Conservation (phyloP, 306 rosid genomes). For the Hippophae tibetana region DNA sequence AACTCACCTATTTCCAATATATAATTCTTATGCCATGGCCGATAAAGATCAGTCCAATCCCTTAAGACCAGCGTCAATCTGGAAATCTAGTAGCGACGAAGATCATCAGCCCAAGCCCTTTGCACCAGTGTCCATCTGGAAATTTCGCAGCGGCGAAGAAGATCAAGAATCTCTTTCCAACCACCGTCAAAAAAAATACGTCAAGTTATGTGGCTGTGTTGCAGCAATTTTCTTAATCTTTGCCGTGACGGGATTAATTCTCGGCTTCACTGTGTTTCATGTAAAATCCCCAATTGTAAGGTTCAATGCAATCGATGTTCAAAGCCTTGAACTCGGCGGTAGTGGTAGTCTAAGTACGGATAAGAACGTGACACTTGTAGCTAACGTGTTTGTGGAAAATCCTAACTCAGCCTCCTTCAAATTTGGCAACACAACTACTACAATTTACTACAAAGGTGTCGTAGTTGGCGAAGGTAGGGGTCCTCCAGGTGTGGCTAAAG, state of each 20-base stretch:
- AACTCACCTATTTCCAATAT: neutral
- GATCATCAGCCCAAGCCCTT: slow-evolving; percentile 27
- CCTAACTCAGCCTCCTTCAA: slow-evolving; percentile 37
- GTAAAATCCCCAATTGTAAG: slow-evolving; percentile 20
- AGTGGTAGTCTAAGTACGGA: neutral
- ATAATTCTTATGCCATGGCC: slow-evolving; percentile 13
- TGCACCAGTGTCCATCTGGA: slow-evolving; percentile 14
- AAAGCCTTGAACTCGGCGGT: neutral
- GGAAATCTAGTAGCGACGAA: slow-evolving; percentile 14
- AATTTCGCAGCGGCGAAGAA: slow-evolving; percentile 14
- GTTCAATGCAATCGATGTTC: slow-evolving; percentile 13
- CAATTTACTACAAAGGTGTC: slow-evolving; percentile 9
- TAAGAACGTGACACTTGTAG: slow-evolving; percentile 16
- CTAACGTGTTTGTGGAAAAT: slow-evolving; percentile 28
- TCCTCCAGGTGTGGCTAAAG: slow-evolving; percentile 30
- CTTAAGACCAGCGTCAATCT: slow-evolving; percentile 14
- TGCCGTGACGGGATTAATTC: slow-evolving; percentile 28
- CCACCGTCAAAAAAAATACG: slow-evolving; percentile 7
- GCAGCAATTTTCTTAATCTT: slow-evolving; percentile 29
- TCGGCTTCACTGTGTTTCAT: slow-evolving; percentile 39
- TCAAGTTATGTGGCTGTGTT: slow-evolving; percentile 32
- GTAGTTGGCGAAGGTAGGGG: slow-evolving; percentile 25
- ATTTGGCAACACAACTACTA: slow-evolving; percentile 17
- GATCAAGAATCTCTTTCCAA: neutral
- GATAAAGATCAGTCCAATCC: slow-evolving; percentile 28